phyloP scores from a whole-genome alignment of 495 filamentous ascomycete species.

The Talaromyces thailandensis region DNA sequence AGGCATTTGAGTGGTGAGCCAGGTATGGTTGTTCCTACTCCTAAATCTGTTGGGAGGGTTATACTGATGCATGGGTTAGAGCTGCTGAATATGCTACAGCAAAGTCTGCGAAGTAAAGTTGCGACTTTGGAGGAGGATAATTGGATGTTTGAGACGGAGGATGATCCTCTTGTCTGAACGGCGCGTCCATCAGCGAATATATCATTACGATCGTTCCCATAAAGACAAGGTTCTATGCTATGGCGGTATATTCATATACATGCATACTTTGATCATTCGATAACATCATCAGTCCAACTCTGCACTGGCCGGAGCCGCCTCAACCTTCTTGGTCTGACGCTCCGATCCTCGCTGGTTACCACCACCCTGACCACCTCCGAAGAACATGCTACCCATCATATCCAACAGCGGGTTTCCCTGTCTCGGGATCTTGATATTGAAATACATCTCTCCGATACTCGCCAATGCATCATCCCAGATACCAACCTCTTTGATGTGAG shows the following conservation, averaged over 20 bases:
- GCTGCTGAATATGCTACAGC: conserved; percentile 59
- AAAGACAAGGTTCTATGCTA: conserved; percentile 7
- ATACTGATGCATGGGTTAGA: conserved; percentile 35
- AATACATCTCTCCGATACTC: conserved; percentile 92
- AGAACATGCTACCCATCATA: conserved; percentile 95
- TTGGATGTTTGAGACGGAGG: conserved; percentile 84
- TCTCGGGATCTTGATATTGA: conserved; percentile 80
- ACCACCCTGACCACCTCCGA: conserved; percentile 49
- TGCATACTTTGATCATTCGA: background rate
- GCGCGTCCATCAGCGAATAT: background rate
- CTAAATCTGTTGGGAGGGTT: conserved; percentile 28
- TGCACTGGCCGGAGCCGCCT: conserved; percentile 40
- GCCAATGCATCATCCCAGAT: conserved; percentile 79
- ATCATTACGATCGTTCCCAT: background rate
- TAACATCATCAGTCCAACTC: conserved; percentile 41
- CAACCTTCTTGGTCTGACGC: conserved; percentile 33
- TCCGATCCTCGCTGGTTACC: conserved; percentile 23
- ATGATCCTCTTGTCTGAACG: conserved; percentile 23
- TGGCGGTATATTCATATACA: background rate
- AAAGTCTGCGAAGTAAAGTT: conserved; percentile 63
- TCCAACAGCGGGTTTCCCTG: conserved; percentile 87
- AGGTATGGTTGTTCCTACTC: conserved; percentile 26
- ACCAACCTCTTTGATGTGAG: conserved; percentile 62
- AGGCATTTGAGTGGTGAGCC: conserved; percentile 53
- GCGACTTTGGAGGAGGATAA: conserved; percentile 71